Base-by-base conservation (phyloP, 179 eudicot genomes). In the Silene vulgaris region DNA sequence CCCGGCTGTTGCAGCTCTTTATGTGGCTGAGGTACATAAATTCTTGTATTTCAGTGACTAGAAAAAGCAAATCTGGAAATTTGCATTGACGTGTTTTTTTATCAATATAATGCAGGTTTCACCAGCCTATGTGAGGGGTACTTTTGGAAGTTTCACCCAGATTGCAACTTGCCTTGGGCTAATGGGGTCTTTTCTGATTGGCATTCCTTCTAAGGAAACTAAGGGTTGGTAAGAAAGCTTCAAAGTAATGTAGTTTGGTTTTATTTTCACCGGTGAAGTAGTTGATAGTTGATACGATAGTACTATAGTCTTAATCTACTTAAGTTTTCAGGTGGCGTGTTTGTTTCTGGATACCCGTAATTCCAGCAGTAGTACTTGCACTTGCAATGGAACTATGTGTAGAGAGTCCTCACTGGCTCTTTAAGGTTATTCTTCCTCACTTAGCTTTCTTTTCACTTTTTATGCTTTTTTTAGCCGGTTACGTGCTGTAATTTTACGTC, bases 351-450 rank as follows among this genome's bases (percentile, higher is more conserved):
- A 86, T 87, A 76, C 87, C 97, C 40, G 79, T 84, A 74, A 76
- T 94, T 78, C 97, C 98, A 40, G 92, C 96, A 79, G 90, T 87
- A 66, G 29, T 87, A 72, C 91, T 94, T 67, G 96, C 87, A 71
- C 23, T 89, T 65, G 37, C 82, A 30, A 94, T 94, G 84, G 91
- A 84, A 80, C 88, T 92, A 67, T 92, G 94, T 83, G 92, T 90
- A 20, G 98, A 94, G 83, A 87, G 92, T 86, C 98, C 97, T 76
- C 97, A 90, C 74, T 94, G 98, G 98, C 96, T 92, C 35, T 85
- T 76, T 75, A 94, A 94, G 97, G 98, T 89, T 69, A 56, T 74
- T 29, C 62, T 63, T 68, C 66, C 54, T 60, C 45, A 23, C 74
- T 32, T 17, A 2, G 7, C 62, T 77, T 54, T 20, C 29, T 56